Evolutionary conservation across 208 protist genomes (phyloP).

Genomic region (Wallacemonas sp.): DNA sequence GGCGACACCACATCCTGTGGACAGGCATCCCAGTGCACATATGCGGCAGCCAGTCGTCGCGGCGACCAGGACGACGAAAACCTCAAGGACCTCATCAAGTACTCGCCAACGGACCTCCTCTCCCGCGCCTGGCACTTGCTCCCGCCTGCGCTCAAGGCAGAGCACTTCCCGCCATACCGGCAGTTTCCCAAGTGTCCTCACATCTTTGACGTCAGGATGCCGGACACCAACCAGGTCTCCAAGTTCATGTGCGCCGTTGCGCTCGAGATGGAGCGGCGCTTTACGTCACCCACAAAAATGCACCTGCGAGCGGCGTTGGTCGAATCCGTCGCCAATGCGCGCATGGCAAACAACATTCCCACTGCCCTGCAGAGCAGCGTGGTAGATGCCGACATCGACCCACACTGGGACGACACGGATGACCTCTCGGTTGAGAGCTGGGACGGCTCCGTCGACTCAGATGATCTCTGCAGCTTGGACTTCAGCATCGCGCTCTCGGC

Average conservation of each 20-base stretch:
- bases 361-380: slow-evolving; percentile 20
- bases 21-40: slow-evolving; percentile 1
- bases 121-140: slow-evolving; percentile 49
- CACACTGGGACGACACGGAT: slow-evolving; percentile 42
- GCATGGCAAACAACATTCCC: slow-evolving; percentile 21
- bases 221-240: slow-evolving; percentile 42
- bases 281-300: slow-evolving; percentile 23
- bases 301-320: slow-evolving; percentile 42
- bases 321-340: slow-evolving; percentile 21
- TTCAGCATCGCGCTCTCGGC: slow-evolving; percentile 60
- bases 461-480: slow-evolving; percentile 56
- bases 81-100: slow-evolving; percentile 42
- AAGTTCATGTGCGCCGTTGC: slow-evolving; percentile 53
- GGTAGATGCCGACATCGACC: slow-evolving; percentile 19
- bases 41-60: background rate
- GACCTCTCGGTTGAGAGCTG: slow-evolving; percentile 16
- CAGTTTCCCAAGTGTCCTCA: slow-evolving; percentile 49
- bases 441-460: slow-evolving; percentile 23
- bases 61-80: slow-evolving; percentile 12
- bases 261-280: slow-evolving; percentile 31
- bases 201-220: slow-evolving; percentile 42
- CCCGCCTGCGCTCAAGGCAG: slow-evolving; percentile 22
- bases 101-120: slow-evolving; percentile 40
- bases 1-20: background rate
- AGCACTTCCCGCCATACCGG: slow-evolving; percentile 34